Percentiles rank a stretch among this genome's conserved stretches.
phyloP scores from a whole-genome alignment of 2,329 filamentous ascomycete genomes.

The Geoglossum cookeanum region DNA sequence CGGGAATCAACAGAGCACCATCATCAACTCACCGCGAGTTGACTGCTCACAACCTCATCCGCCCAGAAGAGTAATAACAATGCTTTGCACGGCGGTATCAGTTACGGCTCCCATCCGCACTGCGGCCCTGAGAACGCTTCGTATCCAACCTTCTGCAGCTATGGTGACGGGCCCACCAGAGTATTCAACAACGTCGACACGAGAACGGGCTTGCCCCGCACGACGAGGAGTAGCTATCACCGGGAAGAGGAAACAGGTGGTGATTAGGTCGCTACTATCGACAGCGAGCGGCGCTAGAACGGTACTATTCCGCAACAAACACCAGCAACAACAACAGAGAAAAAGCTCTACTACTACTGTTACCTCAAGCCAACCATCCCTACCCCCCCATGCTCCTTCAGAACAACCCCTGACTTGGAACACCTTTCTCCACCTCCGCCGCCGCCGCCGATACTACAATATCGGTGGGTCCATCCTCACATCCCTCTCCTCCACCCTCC shows the following conservation, averaged over 20 bases:
- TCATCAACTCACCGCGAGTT: too few relatives aligned
- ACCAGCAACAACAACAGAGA: background rate
- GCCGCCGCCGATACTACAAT: constrained; percentile 10
- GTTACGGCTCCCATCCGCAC: background rate
- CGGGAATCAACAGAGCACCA: too few relatives aligned
- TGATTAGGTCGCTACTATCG: too few relatives aligned
- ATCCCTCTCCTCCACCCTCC: constrained; percentile 4
- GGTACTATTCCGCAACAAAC: too few relatives aligned
- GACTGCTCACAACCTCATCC: too few relatives aligned
- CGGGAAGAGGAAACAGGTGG: too few relatives aligned
- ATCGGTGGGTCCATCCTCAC: constrained; percentile 9
- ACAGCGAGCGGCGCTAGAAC: too few relatives aligned
- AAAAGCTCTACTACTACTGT: background rate
- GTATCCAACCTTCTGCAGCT: background rate
- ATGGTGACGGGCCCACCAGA: background rate
- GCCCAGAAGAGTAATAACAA: background rate
- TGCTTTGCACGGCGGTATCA: background rate
- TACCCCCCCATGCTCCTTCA: background rate
- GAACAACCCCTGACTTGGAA: constrained; percentile 9
- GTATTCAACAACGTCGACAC: background rate
- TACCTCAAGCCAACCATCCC: background rate
- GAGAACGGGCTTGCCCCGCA: too few relatives aligned
- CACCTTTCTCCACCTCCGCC: constrained; percentile 11
- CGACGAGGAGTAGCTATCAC: too few relatives aligned
- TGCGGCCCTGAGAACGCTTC: background rate